A percentile compares a stretch with the other conserved stretches of the same genome.
Evolutionary conservation across 2,329 filamentous ascomycete genomes (phyloP).

Genomic region (Fusarium sp.): DNA sequence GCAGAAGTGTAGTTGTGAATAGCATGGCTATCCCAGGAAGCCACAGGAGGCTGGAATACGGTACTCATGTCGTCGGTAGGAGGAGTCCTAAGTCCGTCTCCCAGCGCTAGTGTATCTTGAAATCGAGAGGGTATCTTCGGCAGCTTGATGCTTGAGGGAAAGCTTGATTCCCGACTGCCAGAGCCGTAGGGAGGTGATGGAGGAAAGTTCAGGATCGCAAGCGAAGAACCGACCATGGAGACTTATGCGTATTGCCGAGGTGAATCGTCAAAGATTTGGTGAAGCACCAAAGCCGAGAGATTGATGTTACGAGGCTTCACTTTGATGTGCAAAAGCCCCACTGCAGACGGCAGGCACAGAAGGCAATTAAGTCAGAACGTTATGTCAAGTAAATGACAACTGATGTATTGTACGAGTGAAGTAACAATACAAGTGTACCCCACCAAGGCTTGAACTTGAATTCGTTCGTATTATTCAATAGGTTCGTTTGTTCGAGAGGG

Average conservation of each 20-base stretch:
- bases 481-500: slow-evolving; percentile 29
- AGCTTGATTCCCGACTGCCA: slow-evolving; percentile 32
- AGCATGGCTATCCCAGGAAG: slow-evolving; percentile 60
- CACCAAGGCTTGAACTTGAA: slow-evolving; percentile 2
- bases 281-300: neutral
- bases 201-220: slow-evolving; percentile 38
- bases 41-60: slow-evolving; percentile 61
- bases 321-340: neutral
- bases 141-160: slow-evolving; percentile 31
- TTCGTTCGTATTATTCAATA: slow-evolving; percentile 4
- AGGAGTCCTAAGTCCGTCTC: slow-evolving; percentile 61
- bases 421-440: slow-evolving; percentile 25
- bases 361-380: neutral
- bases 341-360: slow-evolving; percentile 10
- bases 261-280: slow-evolving; percentile 5
- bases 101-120: slow-evolving; percentile 34
- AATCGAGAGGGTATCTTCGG: slow-evolving; percentile 41
- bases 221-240: slow-evolving; percentile 45
- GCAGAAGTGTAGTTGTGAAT: slow-evolving; percentile 54
- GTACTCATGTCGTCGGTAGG: slow-evolving; percentile 65
- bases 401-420: slow-evolving; percentile 15
- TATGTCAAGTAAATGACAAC: neutral
- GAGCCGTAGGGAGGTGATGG: slow-evolving; percentile 39
- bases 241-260: slow-evolving; percentile 11
- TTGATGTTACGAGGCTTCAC: slow-evolving; percentile 18